A percentile compares a stretch with the other conserved stretches of the same genome.
Evolutionary conservation across 2,329 filamentous ascomycete genomes (phyloP).

Genomic region (Colletotrichum kahawae): DNA sequence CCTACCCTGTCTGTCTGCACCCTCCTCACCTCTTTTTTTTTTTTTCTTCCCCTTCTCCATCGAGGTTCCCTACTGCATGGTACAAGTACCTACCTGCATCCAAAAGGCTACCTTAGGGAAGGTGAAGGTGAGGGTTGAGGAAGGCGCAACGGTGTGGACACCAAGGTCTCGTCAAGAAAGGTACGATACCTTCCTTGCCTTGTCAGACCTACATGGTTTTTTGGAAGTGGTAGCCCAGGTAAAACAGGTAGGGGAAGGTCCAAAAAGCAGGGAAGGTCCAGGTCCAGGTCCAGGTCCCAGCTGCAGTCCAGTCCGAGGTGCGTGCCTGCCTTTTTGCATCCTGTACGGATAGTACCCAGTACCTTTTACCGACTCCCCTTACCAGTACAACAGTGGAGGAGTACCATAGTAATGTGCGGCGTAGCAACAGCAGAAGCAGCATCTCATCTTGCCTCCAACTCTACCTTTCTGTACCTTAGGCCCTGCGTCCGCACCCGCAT

Average conservation of each 20-base stretch:
- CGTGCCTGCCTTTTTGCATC: not conserved
- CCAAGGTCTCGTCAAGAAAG: not conserved
- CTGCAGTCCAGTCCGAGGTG: not conserved
- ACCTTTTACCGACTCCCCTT: not conserved
- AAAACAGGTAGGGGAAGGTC: not conserved
- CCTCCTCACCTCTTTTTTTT: not conserved
- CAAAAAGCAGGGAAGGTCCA: not conserved
- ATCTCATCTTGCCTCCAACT: not conserved
- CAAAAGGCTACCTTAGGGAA: not conserved
- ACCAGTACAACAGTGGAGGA: not conserved
- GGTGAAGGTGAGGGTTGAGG: not conserved
- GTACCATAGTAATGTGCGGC: not conserved
- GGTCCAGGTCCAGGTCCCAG: not conserved
- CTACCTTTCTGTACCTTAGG: not conserved
- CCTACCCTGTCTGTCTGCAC: not conserved
- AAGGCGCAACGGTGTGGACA: not conserved
- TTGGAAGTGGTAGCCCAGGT: not conserved
- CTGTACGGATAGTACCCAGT: not conserved
- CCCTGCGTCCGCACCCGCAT: not conserved
- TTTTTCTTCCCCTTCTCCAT: not conserved
- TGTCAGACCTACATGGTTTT: not conserved
- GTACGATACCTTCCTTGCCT: not conserved
- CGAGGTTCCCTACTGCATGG: not conserved
- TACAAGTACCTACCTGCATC: not conserved
- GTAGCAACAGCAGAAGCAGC: not conserved